Evolutionary conservation across 768 basidiomycete species (phyloP).

Genomic region (Mycena indigotica): DNA sequence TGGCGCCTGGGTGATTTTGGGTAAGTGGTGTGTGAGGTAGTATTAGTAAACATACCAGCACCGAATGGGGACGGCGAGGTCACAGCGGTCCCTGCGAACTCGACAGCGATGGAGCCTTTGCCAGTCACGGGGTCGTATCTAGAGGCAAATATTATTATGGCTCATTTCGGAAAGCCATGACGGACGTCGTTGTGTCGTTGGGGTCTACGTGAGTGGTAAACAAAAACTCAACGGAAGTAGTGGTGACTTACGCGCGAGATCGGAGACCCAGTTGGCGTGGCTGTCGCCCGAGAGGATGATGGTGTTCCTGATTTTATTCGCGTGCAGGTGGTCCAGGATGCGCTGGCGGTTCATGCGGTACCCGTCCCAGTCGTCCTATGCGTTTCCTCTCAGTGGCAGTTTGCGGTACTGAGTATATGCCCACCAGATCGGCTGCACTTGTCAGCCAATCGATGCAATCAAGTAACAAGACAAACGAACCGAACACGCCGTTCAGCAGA

Average conservation of each 20-base stretch:
- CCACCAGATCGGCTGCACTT: constrained; percentile 9
- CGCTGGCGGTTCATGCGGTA: constrained; percentile 58
- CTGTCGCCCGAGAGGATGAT: constrained; percentile 64
- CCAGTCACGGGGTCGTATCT: constrained; percentile 55
- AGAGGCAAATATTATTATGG: background rate
- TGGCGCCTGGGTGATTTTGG: constrained; percentile 30
- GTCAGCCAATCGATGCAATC: background rate
- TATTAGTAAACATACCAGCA: background rate
- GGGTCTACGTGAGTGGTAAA: constrained; percentile 36
- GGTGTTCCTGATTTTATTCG: constrained; percentile 54
- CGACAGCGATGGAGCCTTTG: constrained; percentile 54
- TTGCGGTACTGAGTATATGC: background rate
- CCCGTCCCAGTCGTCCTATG: constrained; percentile 60
- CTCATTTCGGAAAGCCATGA: background rate
- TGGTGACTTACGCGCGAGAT: constrained; percentile 49
- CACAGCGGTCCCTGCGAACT: constrained; percentile 65
- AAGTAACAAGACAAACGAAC: constrained; percentile 18
- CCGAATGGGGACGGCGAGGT: constrained; percentile 54
- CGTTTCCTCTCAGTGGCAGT: background rate
- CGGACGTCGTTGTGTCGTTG: constrained; percentile 50
- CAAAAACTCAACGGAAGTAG: background rate
- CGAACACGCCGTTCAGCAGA: constrained; percentile 34
- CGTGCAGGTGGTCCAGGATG: constrained; percentile 52
- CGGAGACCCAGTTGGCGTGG: constrained; percentile 64
- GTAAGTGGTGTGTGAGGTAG: background rate